Evolutionary conservation across 345 rosid species (phyloP).

Genomic region (Arabidopsis thaliana): TAIR10.1 NC_003076.8:1434001-1434500

Average conservation of each 20-base stretch:
- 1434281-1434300: constrained; percentile 91
- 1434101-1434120: constrained; percentile 88
- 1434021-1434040: constrained; percentile 57
- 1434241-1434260: constrained; percentile 98
- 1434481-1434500: constrained; percentile 70
- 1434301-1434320: constrained; percentile 95
- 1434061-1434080: constrained; percentile 91
- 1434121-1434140: constrained; percentile 98
- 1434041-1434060: constrained; percentile 73
- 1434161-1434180: constrained; percentile 51
- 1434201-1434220: constrained; percentile 90
- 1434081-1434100: constrained; percentile 90
- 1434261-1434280: constrained; percentile 92
- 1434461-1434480: constrained; percentile 95
- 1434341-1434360: constrained; percentile 87
- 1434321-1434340: constrained; percentile 97
- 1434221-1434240: constrained; percentile 91
- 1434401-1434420: constrained; percentile 59
- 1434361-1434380: constrained; percentile 97
- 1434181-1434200: constrained; percentile 77
- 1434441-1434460: constrained; percentile 71
- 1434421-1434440: constrained; percentile 44
- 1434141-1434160: constrained; percentile 70
- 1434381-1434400: constrained; percentile 97
- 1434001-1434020: constrained; percentile 20